These are phyloP conservation scores for Solanum tarapatanum DNA, from an alignment of 257 asterid genomes.

Conservation along the genomic window DNA sequence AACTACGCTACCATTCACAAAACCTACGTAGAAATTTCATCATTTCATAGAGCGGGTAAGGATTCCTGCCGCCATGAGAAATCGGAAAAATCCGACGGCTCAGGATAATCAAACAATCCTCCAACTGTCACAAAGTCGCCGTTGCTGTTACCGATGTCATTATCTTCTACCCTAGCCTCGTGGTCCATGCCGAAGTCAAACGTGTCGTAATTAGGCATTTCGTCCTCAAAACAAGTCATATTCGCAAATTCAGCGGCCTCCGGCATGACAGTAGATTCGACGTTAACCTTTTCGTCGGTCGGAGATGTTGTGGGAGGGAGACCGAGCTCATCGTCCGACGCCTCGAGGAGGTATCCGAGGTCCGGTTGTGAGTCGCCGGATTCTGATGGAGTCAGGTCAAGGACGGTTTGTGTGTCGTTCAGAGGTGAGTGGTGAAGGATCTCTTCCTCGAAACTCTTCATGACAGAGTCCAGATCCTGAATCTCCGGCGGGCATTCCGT, in stretches of 20 bases:
- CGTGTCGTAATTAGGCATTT: constrained; percentile 17
- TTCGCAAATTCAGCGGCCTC: not conserved
- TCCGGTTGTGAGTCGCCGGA: constrained; percentile 23
- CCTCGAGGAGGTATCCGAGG: constrained; percentile 32
- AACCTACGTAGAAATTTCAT: not conserved
- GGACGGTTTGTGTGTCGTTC: not conserved
- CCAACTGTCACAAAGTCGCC: constrained; percentile 15
- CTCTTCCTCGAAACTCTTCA: constrained; percentile 40
- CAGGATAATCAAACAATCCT: constrained; percentile 23
- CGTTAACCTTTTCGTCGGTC: not conserved
- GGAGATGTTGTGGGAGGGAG: constrained; percentile 19
- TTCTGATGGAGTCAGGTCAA: constrained; percentile 1
- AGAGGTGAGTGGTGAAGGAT: constrained; percentile 11
- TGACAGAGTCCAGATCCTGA: constrained; percentile 32
- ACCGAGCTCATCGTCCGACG: constrained; percentile 44
- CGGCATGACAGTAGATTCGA: not conserved
- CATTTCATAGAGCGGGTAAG: constrained; percentile 15
- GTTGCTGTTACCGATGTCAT: not conserved
- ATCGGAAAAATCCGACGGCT: constrained; percentile 15
- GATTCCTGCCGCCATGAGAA: constrained; percentile 24
- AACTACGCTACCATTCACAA: constrained; percentile 8
- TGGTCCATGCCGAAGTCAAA: constrained; percentile 13
- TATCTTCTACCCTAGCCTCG: not conserved
- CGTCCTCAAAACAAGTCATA: constrained; percentile 6
- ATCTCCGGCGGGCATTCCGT: constrained; percentile 12